Evolutionary conservation across 768 basidiomycete species (phyloP).

Genomic region (Phylloporus sp.): DNA sequence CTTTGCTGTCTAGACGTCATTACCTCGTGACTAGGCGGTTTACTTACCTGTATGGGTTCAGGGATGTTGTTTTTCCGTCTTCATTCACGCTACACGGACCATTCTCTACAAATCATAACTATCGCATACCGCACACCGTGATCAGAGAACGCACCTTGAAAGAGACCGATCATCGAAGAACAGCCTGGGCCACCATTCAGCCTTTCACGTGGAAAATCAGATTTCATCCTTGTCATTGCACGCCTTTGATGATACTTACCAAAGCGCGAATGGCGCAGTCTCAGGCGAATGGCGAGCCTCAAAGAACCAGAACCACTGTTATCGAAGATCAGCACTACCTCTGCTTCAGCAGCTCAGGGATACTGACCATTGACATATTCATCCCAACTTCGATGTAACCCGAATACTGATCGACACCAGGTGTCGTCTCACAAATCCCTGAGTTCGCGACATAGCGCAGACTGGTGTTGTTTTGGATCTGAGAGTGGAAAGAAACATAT

Average conservation of each 20-base stretch:
- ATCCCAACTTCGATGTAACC: constrained; percentile 58
- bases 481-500: constrained; percentile 11
- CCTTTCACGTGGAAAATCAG: constrained; percentile 28
- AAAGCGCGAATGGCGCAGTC: constrained; percentile 63
- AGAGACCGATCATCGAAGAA: constrained; percentile 62
- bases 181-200: constrained; percentile 61
- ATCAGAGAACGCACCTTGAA: constrained; percentile 48
- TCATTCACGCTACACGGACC: constrained; percentile 60
- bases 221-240: background rate
- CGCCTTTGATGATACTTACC: constrained; percentile 36
- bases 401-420: constrained; percentile 56
- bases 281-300: constrained; percentile 57
- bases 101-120: constrained; percentile 42
- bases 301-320: constrained; percentile 74
- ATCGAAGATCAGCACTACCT: background rate
- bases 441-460: constrained; percentile 56
- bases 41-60: constrained; percentile 58
- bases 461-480: constrained; percentile 19
- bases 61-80: constrained; percentile 48
- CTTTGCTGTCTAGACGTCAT: background rate
- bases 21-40: background rate
- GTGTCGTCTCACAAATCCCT: constrained; percentile 63
- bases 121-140: background rate
- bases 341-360: background rate
- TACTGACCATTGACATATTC: constrained; percentile 55